Evolutionary conservation across 148 eudicot genomes (phyloP), one percentile per base, ranked within the genome.

Genomic region (Suaeda aralocaspica): DNA sequence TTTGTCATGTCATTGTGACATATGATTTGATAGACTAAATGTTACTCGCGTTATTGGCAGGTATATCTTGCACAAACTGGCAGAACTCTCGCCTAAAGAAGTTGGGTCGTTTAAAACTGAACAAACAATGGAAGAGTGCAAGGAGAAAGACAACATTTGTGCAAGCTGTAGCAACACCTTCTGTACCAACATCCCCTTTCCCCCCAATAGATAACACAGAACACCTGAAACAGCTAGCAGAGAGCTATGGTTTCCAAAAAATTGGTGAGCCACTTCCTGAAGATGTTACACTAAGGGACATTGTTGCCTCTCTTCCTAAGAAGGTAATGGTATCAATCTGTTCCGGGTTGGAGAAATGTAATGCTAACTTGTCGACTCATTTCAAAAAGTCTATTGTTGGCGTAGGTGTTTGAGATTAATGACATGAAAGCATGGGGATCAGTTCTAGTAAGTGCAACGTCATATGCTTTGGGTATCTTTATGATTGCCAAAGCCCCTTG

Each of bases 391-490:
- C 53, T 67, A 22, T 14, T 51, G 59, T 52, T 31, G 56, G 58
- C 31, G 66, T 75, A 92, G 98, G 96, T 93, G 63, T 93, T 90
- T 72, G 96, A 93, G 87, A 90, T 93, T 74, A 86, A 93, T 85
- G 92, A 88, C 68, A 72, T 70, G 62, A 85, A 93, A 85, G 96
- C 96, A 33, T 88, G 83, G 96, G 86, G 87, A 72, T 87, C 98
- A 21, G 82, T 93, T 50, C 64, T 93, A 64, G 68, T 80, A 77
- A 88, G 90, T 76, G 89, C 80, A 61, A 77, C 89, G 68, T 88
- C 98, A 6, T 93, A 93, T 76, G 83, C 84, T 39, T 77, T 90
- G 84, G 98, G 98, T n/a, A 82, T 93, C 55, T 82, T 82, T 75
- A 83, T 88, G 92, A 88, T 90, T 52, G 80, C 96, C 39, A 93